Evolutionary conservation across 2,329 filamentous ascomycete genomes (phyloP), one percentile per base, ranked within the genome.

Genomic region (Lecanoromycetidae sp.): DNA sequence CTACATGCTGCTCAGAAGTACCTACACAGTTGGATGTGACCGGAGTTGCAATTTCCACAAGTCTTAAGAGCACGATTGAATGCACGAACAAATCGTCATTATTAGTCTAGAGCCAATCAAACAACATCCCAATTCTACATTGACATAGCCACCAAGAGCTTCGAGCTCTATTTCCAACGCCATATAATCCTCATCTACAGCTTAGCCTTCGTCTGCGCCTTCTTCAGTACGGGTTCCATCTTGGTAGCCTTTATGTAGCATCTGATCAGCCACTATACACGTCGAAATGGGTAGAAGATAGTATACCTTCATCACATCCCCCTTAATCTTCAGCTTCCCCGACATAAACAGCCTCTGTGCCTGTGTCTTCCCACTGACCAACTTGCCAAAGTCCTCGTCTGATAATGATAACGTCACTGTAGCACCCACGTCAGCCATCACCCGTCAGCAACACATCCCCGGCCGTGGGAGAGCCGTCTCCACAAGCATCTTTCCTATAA

Each of bases 251-350:
- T 17, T 9, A 41, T 9, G 10, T 19, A 13, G 4, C 12, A 13
- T 51, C 15, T 44, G 46, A 27, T 15, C 10, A 30, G 3, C 6
- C 4, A 12, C 19, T 32, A 17, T 5, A 2, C 13, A 20, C 2
- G 3, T 5, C 27, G n/a, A n/a, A 9, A n/a, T n/a, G 32, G 26
- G 10, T 66, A 78, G 3, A 13, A 15, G 9, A 13, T 13, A 43
- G 26, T 19, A 22, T 40, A 51, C 49, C 45, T 95, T 95, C 90
- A 96, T 96, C 52, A 96, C 80, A 65, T 96, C 87, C 54, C 91
- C 91, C 79, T 87, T 93, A 64, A 96, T 79, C 84, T 96, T 98
- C 62, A 98, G 75, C 76, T 94, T 95, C 60, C 91, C 91, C n/a
- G 78, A 78, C 90, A 98, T 96, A 71, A 96, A 95, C 55, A 98